A percentile compares a stretch with the other conserved stretches of the same genome.
These are phyloP conservation scores for Stephania cephalantha DNA, from an alignment of 164 flowering plant genomes.

Conservation along the genomic window DNA sequence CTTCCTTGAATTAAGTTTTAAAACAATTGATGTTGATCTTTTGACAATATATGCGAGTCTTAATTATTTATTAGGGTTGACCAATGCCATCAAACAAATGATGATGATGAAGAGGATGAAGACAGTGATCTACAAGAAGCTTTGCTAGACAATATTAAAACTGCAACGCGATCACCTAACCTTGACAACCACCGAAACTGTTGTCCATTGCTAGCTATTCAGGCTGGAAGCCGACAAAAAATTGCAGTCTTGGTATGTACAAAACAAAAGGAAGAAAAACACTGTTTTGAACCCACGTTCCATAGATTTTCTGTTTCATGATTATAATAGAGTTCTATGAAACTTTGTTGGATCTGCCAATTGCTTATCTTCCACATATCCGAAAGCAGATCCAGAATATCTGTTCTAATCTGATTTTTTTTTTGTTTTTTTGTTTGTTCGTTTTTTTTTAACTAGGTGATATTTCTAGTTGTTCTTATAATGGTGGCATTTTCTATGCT, in stretches of 20 bases:
- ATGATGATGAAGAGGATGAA: constrained; percentile 82
- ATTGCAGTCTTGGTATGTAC: constrained; percentile 65
- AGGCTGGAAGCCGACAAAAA: constrained; percentile 76
- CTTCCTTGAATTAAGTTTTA: neutral
- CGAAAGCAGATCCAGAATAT: neutral
- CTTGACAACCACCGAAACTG: constrained; percentile 41
- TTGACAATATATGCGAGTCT: constrained; percentile 8
- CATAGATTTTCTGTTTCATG: neutral
- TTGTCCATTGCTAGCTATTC: constrained; percentile 39
- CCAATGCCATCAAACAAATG: constrained; percentile 87
- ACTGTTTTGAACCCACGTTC: constrained; percentile 4
- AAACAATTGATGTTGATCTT: neutral
- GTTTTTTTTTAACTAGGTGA: constrained; percentile 40
- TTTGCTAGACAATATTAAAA: constrained; percentile 42
- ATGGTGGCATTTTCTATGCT: constrained; percentile 68
- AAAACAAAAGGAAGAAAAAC: neutral
- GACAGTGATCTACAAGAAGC: constrained; percentile 41
- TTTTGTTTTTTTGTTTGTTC: constrained; percentile 3
- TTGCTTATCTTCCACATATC: neutral
- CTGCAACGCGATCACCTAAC: constrained; percentile 26
- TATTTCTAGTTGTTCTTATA: constrained; percentile 37
- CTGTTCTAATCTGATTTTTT: neutral
- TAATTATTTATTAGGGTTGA: constrained; percentile 65
- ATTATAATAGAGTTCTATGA: neutral
- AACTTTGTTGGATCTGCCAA: neutral